These are phyloP conservation scores for Trichoderma cornu-damae DNA, from an alignment of 2,329 filamentous ascomycete genomes.

Conservation along the genomic window DNA sequence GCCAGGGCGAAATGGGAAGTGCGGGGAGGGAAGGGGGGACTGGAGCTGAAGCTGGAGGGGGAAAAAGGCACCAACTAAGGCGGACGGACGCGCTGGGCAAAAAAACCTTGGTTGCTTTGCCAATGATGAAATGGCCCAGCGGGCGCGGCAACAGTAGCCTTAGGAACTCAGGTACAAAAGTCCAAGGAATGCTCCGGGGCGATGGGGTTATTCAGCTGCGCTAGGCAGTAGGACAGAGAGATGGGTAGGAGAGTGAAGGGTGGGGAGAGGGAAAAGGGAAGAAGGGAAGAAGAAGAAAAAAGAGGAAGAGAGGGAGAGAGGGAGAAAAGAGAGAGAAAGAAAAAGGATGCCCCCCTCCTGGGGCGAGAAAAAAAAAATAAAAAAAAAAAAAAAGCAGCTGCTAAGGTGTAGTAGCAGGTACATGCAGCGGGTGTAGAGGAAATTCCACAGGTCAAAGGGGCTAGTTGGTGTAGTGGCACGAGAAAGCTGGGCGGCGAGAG, in stretches of 20 bases:
- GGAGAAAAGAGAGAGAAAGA: neutral
- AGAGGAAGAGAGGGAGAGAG: neutral
- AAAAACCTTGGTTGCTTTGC: slow-evolving; percentile 16
- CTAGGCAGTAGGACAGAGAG: slow-evolving; percentile 25
- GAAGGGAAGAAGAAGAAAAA: too few species aligned
- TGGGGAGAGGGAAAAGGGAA: neutral
- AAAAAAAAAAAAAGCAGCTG: slow-evolving; percentile 16
- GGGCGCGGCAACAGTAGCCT: slow-evolving; percentile 10
- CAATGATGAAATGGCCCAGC: slow-evolving; percentile 8
- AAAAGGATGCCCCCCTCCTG: slow-evolving; percentile 11
- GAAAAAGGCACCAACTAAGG: slow-evolving; percentile 14
- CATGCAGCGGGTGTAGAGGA: slow-evolving; percentile 20
- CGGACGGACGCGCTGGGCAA: slow-evolving; percentile 9
- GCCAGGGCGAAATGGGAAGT: slow-evolving; percentile 18
- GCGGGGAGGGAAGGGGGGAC: slow-evolving; percentile 17
- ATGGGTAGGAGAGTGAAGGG: slow-evolving; percentile 8
- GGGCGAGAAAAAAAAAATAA: too few species aligned
- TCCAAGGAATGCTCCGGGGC: neutral
- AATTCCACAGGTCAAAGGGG: slow-evolving; percentile 19
- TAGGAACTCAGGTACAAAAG: neutral
- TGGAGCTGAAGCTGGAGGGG: slow-evolving; percentile 15
- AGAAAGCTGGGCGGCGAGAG: slow-evolving; percentile 18
- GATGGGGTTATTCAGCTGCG: slow-evolving; percentile 23
- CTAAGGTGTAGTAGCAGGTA: slow-evolving; percentile 25
- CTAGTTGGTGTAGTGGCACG: slow-evolving; percentile 19